Conservation (phyloP, 2,329 filamentous ascomycete genomes). For the Thelonectria olida region DNA sequence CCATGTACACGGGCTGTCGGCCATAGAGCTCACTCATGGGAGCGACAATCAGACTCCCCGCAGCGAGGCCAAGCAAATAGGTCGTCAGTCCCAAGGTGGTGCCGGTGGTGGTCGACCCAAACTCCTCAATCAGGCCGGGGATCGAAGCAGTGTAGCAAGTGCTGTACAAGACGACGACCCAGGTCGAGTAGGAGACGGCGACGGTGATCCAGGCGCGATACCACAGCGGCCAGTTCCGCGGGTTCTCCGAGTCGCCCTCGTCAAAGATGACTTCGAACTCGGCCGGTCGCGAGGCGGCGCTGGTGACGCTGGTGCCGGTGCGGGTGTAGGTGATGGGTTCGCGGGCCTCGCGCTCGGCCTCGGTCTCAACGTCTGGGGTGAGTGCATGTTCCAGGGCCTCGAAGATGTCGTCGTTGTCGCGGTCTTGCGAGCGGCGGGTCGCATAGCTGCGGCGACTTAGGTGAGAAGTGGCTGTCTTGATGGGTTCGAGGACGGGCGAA, state of each 20-base stretch:
- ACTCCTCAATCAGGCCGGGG: conserved; percentile 74
- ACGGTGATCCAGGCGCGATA: conserved; percentile 54
- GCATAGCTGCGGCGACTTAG: conserved; percentile 24
- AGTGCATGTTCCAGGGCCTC: conserved; percentile 51
- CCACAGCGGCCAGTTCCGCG: conserved; percentile 72
- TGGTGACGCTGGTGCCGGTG: conserved; percentile 54
- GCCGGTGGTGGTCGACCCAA: conserved; percentile 66
- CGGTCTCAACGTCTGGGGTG: conserved; percentile 49
- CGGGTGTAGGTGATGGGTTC: conserved; percentile 57
- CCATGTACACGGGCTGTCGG: conserved; percentile 73
- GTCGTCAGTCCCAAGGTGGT: conserved; percentile 80
- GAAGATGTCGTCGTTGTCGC: conserved; percentile 36
- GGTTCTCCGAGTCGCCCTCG: conserved; percentile 70
- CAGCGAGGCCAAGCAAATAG: conserved; percentile 79
- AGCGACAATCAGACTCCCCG: conserved; percentile 76
- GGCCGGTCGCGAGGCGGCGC: conserved; percentile 56
- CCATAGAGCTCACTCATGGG: conserved; percentile 79
- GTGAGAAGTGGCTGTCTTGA: conserved; percentile 36
- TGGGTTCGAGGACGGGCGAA: conserved; percentile 38
- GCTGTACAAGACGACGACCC: conserved; percentile 74
- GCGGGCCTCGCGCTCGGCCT: conserved; percentile 49
- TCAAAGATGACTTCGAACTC: conserved; percentile 80
- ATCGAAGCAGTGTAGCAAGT: conserved; percentile 82
- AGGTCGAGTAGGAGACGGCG: conserved; percentile 57
- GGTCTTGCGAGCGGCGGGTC: conserved; percentile 29